phyloP scores from a whole-genome alignment of 306 rosid species.

The Casuarina cunninghamiana region DNA sequence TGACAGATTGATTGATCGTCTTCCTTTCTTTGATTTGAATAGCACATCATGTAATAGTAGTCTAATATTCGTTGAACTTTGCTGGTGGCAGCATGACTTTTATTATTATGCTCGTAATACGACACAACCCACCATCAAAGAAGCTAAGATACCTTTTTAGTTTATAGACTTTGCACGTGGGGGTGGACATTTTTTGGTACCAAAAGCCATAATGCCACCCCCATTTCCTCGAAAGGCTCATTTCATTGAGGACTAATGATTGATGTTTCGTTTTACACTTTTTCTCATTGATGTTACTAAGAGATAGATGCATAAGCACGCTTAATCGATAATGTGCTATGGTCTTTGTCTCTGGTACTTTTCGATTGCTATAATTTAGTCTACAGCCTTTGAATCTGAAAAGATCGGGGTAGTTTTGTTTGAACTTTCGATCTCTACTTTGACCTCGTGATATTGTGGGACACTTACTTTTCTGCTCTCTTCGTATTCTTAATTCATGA shows the following conservation, averaged over 20 bases:
- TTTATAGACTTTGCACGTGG: conserved; percentile 48
- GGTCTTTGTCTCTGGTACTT: conserved; percentile 13
- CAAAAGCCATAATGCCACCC: neutral
- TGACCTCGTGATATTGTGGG: conserved; percentile 38
- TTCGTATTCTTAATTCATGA: conserved; percentile 27
- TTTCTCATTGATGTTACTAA: conserved; percentile 26
- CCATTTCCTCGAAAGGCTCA: neutral
- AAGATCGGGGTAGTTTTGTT: conserved; percentile 27
- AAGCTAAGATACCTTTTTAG: conserved; percentile 21
- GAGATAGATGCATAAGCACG: conserved; percentile 18
- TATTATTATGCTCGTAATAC: conserved; percentile 33
- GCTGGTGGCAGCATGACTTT: conserved; percentile 44
- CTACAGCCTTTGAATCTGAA: conserved; percentile 19
- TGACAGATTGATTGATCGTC: conserved; percentile 35
- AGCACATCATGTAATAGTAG: conserved; percentile 39
- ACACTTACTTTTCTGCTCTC: conserved; percentile 23
- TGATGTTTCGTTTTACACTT: conserved; percentile 9
- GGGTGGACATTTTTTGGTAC: conserved; percentile 28
- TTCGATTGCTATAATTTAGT: conserved; percentile 22
- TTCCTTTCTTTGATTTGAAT: conserved; percentile 33
- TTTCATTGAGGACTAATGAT: neutral
- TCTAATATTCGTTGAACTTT: conserved; percentile 40
- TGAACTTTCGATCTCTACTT: conserved; percentile 25
- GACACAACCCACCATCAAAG: conserved; percentile 33
- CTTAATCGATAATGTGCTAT: conserved; percentile 8